phyloP scores from a whole-genome alignment of 2,329 filamentous ascomycete genomes.

The Microdochium nivale region DNA sequence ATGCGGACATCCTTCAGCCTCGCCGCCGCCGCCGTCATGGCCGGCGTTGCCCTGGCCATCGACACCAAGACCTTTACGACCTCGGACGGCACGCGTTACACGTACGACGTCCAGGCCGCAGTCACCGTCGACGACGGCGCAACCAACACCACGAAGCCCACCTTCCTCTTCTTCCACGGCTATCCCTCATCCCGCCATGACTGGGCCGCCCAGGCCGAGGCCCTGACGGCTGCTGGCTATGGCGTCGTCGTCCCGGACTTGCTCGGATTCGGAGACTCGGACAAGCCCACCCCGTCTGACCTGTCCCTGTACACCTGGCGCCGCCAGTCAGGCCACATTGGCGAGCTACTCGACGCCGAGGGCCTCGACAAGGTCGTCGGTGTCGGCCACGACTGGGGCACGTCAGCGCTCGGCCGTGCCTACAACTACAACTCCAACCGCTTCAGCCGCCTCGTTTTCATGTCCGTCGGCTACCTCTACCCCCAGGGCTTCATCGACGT shows the following conservation, averaged over 20 bases:
- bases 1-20: not conserved
- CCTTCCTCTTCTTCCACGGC: conserved; percentile 38
- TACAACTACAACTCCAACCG: conserved; percentile 4
- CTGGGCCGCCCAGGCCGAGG: conserved; percentile 28
- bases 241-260: conserved; percentile 33
- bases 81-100: not conserved
- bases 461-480: conserved; percentile 5
- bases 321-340: conserved; percentile 21
- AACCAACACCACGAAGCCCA: conserved; percentile 12
- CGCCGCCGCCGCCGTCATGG: not conserved
- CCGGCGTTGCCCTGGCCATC: not conserved
- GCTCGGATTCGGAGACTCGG: conserved; percentile 26
- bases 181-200: conserved; percentile 36
- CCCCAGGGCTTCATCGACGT: not conserved
- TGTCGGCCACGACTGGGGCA: conserved; percentile 23
- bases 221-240: conserved; percentile 26
- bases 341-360: conserved; percentile 21
- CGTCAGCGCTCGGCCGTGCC: conserved; percentile 3
- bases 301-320: conserved; percentile 17
- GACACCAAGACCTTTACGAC: not conserved
- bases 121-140: conserved; percentile 20
- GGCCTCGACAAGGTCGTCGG: conserved; percentile 7
- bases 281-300: conserved; percentile 17
- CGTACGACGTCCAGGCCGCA: conserved; percentile 1
- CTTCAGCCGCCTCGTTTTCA: conserved; percentile 7